Evolutionary conservation across 805 yeast species (phyloP).

Genomic region (Tetrapisispora nanseiensis): DNA sequence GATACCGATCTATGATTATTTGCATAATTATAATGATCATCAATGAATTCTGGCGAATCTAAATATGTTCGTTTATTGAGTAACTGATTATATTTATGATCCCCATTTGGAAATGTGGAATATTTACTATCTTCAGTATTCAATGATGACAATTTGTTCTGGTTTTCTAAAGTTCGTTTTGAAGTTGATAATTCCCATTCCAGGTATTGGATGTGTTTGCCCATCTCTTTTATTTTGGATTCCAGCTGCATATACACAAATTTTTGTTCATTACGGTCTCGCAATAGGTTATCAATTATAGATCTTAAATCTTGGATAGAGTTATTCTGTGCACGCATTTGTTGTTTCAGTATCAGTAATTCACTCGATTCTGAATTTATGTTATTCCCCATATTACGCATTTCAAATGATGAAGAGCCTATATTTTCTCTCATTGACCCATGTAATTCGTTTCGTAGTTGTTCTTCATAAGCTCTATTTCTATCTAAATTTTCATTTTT

Average conservation of each 20-base stretch:
- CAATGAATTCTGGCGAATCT: background rate
- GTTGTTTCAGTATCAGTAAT: conserved; percentile 6
- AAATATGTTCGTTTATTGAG: background rate
- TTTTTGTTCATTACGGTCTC: conserved; percentile 11
- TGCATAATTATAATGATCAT: background rate
- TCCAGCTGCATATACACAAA: conserved; percentile 10
- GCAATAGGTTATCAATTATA: conserved; percentile 12
- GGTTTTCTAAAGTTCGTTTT: background rate
- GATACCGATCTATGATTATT: background rate
- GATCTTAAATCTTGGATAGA: conserved; percentile 16
- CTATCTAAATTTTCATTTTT: background rate
- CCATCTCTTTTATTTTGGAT: conserved; percentile 10
- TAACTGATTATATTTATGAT: background rate
- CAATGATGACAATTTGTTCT: background rate
- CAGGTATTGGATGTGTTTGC: conserved; percentile 8
- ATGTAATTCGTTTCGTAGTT: conserved; percentile 6
- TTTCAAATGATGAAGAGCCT: background rate
- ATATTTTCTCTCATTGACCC: background rate
- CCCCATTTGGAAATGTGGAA: background rate
- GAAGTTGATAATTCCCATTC: conserved; percentile 6
- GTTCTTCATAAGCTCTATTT: conserved; percentile 2
- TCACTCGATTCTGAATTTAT: conserved; percentile 4
- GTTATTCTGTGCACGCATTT: conserved; percentile 12
- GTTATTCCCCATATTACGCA: background rate
- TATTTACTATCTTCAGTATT: background rate